Evolutionary conservation across 345 rosid genomes (phyloP).

Genomic region (Streptanthus diversifolius): DNA sequence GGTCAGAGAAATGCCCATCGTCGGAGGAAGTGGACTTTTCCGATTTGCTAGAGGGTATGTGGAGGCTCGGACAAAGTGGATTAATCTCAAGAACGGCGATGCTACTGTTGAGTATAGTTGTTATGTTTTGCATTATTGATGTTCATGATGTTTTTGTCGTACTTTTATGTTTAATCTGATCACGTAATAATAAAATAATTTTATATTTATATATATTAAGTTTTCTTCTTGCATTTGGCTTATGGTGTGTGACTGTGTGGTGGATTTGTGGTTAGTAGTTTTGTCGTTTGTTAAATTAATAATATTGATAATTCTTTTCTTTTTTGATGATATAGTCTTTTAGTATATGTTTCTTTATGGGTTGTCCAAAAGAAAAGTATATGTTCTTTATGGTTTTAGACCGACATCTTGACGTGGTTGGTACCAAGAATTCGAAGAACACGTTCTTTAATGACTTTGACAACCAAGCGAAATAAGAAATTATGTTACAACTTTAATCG

Average conservation of each 20-base stretch:
- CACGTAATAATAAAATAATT: not conserved
- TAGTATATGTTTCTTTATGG: not conserved
- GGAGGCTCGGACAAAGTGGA: constrained; percentile 42
- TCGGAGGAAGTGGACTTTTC: constrained; percentile 77
- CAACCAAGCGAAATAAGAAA: not conserved
- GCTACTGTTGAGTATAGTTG: constrained; percentile 54
- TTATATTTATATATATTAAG: not conserved
- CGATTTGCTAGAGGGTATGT: constrained; percentile 76
- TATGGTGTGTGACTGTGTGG: constrained; percentile 11
- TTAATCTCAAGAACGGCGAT: constrained; percentile 39
- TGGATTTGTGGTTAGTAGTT: not conserved
- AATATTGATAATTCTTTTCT: not conserved
- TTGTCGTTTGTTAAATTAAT: not conserved
- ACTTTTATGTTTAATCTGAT: not conserved
- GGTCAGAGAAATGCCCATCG: constrained; percentile 73
- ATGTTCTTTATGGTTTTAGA: not conserved
- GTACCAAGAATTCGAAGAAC: not conserved
- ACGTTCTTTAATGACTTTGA: not conserved
- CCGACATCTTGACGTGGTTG: not conserved
- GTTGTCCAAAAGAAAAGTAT: no score
- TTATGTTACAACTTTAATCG: not conserved
- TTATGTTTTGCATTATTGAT: constrained; percentile 54
- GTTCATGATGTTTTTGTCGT: not conserved
- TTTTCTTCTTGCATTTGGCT: not conserved
- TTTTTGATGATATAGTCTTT: not conserved